phyloP scores from a whole-genome alignment of 768 basidiomycete genomes.

The Mycena capillaripes region DNA sequence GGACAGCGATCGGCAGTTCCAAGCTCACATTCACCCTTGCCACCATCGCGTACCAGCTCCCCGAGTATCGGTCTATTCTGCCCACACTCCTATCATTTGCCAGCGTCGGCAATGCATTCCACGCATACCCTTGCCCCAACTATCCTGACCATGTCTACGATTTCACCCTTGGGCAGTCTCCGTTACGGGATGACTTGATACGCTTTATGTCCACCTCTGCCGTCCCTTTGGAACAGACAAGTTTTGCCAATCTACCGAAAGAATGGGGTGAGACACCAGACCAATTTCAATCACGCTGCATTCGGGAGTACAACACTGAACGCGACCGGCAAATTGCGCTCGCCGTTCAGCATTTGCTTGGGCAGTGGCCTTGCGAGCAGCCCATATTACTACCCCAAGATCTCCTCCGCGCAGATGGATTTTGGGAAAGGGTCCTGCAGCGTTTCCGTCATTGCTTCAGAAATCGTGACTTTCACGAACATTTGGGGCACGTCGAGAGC shows the following conservation, averaged over 20 bases:
- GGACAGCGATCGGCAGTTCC: no score
- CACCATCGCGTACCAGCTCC: no score
- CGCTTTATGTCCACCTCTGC: background rate
- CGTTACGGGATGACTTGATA: background rate
- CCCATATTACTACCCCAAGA: background rate
- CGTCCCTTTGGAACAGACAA: background rate
- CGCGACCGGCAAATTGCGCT: background rate
- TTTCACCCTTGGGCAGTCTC: background rate
- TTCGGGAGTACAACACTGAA: no score
- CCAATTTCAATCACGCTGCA: no score
- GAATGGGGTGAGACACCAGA: background rate
- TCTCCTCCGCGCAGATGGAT: slow-evolving; percentile 10
- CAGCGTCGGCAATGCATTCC: slow-evolving; percentile 13
- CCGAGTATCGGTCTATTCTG: slow-evolving; percentile 7
- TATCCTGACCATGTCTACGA: slow-evolving; percentile 16
- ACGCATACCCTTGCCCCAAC: background rate
- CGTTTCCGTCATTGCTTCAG: slow-evolving; percentile 16
- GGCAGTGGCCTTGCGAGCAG: slow-evolving; percentile 13
- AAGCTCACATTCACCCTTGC: no score
- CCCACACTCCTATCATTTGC: slow-evolving; percentile 15
- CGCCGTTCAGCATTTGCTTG: slow-evolving; percentile 6
- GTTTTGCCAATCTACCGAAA: slow-evolving; percentile 2
- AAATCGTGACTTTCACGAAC: slow-evolving; percentile 14
- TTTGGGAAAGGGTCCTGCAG: slow-evolving; percentile 1
- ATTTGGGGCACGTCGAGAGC: slow-evolving; percentile 6